Base-by-base conservation (phyloP, 1,139 yeast genomes). In the Debaryomyces coudertii region DNA sequence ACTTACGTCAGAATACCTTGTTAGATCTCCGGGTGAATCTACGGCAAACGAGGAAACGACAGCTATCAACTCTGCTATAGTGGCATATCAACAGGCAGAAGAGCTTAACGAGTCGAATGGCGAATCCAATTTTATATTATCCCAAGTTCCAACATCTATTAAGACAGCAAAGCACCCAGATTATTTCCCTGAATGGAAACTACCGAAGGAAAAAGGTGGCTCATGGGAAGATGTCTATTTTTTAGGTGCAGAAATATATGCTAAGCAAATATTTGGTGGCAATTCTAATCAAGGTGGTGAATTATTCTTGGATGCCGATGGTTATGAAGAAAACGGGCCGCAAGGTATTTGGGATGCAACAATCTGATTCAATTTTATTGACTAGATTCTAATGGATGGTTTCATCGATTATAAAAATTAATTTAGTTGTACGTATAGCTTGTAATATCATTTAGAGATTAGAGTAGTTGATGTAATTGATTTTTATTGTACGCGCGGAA, bases 161-260 rank as follows among this genome's bases (percentile, higher is more conserved):
- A 83, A 79, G 54, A 63, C 83, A 44, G 83, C 85, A 27, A 86
- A 85, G 57, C 78, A 82, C 61, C 95, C 97, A 0, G 98, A 92
- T 43, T 92, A 93, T 65, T 93, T 93, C 68, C 90, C 96, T 1
- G 97, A 90, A 56, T 93, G 98, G 98, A 92, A 92, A 66, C 84
- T 84, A 56, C 80, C 82, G 37, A 73, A 73, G 57, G 76, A 70
- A 35, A 56, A 49, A 40, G 90, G 89, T 2, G 86, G 87, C 7
- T 71, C 77, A 23, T 78, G 82, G 81, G 85, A 87, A 51, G 93
- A 89, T 54, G 69, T 69, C 27, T 82, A 85, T 50, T 89, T 92
- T 60, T 71, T 92, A 50, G 98, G 98, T 2, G 96, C 90, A 1
- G 89, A 90, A 64, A 87, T 92, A 45, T 87, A 90, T 40, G 83